Evolutionary conservation across 805 yeast species (phyloP).

Genomic region (Teunomyces lycoperdinae): DNA sequence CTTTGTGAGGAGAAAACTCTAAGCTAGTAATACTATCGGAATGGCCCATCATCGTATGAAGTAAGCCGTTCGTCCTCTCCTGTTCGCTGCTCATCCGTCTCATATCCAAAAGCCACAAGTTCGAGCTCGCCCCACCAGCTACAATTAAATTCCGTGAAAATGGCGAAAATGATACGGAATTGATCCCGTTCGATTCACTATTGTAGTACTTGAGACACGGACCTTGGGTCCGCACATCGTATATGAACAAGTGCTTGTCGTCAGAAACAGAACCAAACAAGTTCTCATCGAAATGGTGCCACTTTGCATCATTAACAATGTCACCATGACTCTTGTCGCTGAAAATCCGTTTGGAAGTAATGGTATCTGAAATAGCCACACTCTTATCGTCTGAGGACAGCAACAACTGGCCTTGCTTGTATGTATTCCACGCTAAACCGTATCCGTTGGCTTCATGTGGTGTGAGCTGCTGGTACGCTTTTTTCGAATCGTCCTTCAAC

Average conservation of each 20-base stretch:
- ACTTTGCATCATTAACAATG: constrained; percentile 73
- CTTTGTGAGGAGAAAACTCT: constrained; percentile 76
- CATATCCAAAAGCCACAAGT: constrained; percentile 62
- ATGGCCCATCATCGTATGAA: constrained; percentile 81
- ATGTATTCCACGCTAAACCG: constrained; percentile 67
- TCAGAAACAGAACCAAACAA: constrained; percentile 74
- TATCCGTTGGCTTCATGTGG: constrained; percentile 70
- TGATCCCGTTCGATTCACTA: constrained; percentile 43
- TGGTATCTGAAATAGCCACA: constrained; percentile 59
- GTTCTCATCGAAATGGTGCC: constrained; percentile 54
- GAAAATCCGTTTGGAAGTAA: constrained; percentile 10
- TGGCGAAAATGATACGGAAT: constrained; percentile 63
- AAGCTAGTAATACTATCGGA: constrained; percentile 66
- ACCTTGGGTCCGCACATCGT: constrained; percentile 46
- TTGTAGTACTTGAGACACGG: constrained; percentile 26
- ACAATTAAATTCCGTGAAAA: constrained; percentile 60
- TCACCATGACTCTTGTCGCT: constrained; percentile 40
- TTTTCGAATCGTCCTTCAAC: constrained; percentile 23
- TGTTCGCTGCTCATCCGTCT: constrained; percentile 36
- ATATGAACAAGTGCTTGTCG: constrained; percentile 53
- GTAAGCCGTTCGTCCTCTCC: constrained; percentile 24
- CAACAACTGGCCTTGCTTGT: constrained; percentile 46
- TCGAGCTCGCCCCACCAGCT: constrained; percentile 67
- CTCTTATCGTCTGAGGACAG: constrained; percentile 67
- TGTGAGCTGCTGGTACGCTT: constrained; percentile 28